Percentiles rank a stretch among this genome's conserved stretches.
phyloP scores from a whole-genome alignment of 2,329 filamentous ascomycete species.

The Aspergillus ustus region DNA sequence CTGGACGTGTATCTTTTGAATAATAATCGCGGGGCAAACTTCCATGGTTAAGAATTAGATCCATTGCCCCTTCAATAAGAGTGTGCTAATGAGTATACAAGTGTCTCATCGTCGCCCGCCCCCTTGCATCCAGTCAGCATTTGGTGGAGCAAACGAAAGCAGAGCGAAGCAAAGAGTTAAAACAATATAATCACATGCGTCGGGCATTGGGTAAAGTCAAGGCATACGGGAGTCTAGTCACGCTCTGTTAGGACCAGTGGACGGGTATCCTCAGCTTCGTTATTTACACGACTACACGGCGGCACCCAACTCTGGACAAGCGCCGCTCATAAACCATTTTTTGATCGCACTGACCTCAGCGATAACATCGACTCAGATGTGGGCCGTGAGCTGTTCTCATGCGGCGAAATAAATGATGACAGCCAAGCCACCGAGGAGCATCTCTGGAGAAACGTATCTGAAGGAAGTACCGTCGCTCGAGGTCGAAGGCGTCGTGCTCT shows the following conservation, averaged over 20 bases:
- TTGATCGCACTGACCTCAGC: neutral
- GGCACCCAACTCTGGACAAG: neutral
- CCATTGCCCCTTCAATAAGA: neutral
- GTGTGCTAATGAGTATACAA: constrained; percentile 1
- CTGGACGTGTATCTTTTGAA: neutral
- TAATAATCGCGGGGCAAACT: neutral
- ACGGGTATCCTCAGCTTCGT: neutral
- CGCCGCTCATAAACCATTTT: neutral
- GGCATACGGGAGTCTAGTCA: neutral
- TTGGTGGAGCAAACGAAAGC: constrained; percentile 1
- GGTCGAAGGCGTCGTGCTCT: constrained; percentile 20
- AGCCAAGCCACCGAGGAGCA: constrained; percentile 20
- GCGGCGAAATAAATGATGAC: constrained; percentile 20
- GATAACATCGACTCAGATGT: neutral
- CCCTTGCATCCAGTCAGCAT: constrained; percentile 1
- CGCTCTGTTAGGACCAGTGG: neutral
- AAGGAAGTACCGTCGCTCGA: constrained; percentile 23
- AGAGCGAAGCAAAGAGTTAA: constrained; percentile 5
- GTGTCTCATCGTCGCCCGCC: neutral
- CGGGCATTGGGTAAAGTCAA: neutral
- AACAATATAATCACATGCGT: constrained; percentile 1
- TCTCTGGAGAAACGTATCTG: constrained; percentile 16
- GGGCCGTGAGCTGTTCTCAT: neutral
- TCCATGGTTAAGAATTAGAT: neutral
- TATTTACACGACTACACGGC: constrained; percentile 11